phyloP scores from a whole-genome alignment of 371 early-diverging fungal genomes.

The Fennellomyces sp. region DNA sequence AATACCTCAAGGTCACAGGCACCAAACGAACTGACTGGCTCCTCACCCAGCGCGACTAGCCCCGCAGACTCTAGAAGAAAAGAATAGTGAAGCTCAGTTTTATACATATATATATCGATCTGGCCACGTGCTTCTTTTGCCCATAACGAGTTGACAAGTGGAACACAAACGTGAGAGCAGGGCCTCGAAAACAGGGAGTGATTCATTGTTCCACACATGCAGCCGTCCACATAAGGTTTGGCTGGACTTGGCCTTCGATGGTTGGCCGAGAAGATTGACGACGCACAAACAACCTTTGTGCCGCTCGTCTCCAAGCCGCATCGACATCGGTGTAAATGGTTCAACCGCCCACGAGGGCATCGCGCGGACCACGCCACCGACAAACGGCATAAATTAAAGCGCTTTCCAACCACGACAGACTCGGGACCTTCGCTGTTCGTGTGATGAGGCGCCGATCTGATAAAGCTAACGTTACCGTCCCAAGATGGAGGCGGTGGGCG shows the following conservation, averaged over 20 bases:
- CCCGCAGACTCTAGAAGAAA: too few relatives aligned
- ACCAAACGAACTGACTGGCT: slow-evolving; percentile 11
- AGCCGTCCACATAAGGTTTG: neutral
- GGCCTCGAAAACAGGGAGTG: neutral
- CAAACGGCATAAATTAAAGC: neutral
- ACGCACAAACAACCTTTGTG: too few relatives aligned
- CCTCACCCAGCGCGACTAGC: slow-evolving; percentile 7
- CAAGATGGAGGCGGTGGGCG: too few relatives aligned
- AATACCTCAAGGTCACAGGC: slow-evolving; percentile 15
- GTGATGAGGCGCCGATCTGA: slow-evolving; percentile 1
- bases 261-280: too few relatives aligned
- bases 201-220: neutral
- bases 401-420: too few relatives aligned
- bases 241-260: neutral
- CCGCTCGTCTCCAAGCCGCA: too few relatives aligned
- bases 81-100: too few relatives aligned
- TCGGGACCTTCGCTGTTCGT: too few relatives aligned
- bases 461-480: neutral
- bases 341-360: neutral
- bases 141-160: too few relatives aligned
- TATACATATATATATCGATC: too few relatives aligned
- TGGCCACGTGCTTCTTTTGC: too few relatives aligned
- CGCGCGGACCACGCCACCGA: neutral
- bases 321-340: neutral
- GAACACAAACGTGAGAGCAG: neutral